Base-by-base conservation (phyloP, 306 rosid genomes). In the Pterocarpus macrocarpus region DNA sequence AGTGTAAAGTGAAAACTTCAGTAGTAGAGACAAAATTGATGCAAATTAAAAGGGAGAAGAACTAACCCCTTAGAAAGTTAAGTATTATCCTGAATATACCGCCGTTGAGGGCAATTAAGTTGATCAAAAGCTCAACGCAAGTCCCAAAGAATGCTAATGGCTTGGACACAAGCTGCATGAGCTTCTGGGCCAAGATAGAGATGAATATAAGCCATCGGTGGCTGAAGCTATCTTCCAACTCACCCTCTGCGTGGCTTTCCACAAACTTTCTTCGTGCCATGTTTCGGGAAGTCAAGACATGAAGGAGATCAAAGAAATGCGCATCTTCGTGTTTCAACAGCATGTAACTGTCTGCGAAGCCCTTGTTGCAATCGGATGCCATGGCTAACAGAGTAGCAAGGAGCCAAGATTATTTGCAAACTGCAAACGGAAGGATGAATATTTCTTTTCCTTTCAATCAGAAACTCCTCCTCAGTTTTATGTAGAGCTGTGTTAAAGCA, bases 111-210 rank as follows among this genome's bases (percentile, higher is more conserved):
- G 81, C 34, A 5, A 82, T 6, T 1, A 89, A 58, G 62, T 90
- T 90, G 41, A 88, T 58, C 4, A 49, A 81, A 22, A 38, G 32
- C 79, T 90, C 90, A 38, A 67, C 0, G 2, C 22, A 3, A 2
- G 69, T 75, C 1, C 94, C 90, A 34, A 88, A 33, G 10, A 43
- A 8, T 2, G 73, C 9, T 2, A 90, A 39, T 7, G 71, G 86
- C 59, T 50, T 84, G 8, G 83, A 69, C 30, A 80, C 44, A 33
- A 77, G 69, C 22, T 43, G 83, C 50, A 90, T 66, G 77, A 86
- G 1, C 69, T 88, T 90, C 59, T 88, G 91, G 2, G 69, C 73
- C 78, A 83, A 44, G 5, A 88, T 53, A 44, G 94, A 90, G 13
- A 88, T 2, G 38, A 86, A 81, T 4, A 86, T 72, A 45, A 88